phyloP scores from a whole-genome alignment of 1,284 basidiomycete genomes.

The Peniophora sp. region DNA sequence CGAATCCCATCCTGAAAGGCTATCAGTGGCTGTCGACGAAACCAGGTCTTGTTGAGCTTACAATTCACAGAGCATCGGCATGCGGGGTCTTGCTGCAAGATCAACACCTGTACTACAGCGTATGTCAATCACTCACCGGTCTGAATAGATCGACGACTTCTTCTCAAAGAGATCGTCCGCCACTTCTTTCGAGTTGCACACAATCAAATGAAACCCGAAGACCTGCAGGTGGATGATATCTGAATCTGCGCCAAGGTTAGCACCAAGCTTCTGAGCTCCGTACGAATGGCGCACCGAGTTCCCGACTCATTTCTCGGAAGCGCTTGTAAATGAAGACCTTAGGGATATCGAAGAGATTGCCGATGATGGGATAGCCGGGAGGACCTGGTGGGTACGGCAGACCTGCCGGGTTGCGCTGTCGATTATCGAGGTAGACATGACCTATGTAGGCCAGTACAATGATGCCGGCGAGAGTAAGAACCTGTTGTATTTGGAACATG shows the following conservation, averaged over 20 bases:
- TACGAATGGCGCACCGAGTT: conserved; percentile 7
- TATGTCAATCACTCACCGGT: conserved; percentile 6
- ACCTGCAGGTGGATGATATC: conserved; percentile 15
- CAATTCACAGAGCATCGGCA: conserved; percentile 16
- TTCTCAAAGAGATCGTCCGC: conserved; percentile 18
- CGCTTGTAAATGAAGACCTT: conserved; percentile 14
- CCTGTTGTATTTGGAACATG: too few relatives aligned
- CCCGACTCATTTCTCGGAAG: conserved; percentile 12
- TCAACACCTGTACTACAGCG: background rate
- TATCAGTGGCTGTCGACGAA: background rate
- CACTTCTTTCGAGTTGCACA: conserved; percentile 15
- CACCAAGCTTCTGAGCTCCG: background rate
- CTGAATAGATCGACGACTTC: conserved; percentile 16
- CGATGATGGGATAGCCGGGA: conserved; percentile 13
- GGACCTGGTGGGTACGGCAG: conserved; percentile 15
- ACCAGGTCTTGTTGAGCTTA: conserved; percentile 1
- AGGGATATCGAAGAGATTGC: conserved; percentile 13
- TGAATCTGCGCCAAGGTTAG: conserved; percentile 5
- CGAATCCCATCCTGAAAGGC: conserved; percentile 12
- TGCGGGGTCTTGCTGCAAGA: conserved; percentile 7
- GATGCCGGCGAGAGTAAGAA: too few relatives aligned
- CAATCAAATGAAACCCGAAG: conserved; percentile 13
- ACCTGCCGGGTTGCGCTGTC: conserved; percentile 10
- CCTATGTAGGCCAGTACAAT: too few relatives aligned
- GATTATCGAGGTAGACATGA: too few relatives aligned